phyloP scores from a whole-genome alignment of 768 basidiomycete species.

The Flagelloscypha sp. region DNA sequence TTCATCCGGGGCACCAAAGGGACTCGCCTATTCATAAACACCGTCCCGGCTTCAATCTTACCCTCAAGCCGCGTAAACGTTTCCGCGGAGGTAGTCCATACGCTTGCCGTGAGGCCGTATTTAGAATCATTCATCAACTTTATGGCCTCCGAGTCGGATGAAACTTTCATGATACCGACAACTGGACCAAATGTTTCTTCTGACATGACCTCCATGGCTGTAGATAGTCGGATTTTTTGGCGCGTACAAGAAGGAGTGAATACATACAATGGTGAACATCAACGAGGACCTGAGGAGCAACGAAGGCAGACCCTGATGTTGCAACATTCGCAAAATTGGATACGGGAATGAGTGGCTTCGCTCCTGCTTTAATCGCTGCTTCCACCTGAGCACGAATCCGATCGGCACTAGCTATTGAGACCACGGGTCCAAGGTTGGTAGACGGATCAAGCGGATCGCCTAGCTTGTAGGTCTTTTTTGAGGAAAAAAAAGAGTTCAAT shows the following conservation, averaged over 20 bases:
- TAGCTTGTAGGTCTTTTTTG: constrained; percentile 62
- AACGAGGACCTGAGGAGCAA: constrained; percentile 85
- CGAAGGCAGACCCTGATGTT: constrained; percentile 71
- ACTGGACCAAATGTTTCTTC: constrained; percentile 93
- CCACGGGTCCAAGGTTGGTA: constrained; percentile 87
- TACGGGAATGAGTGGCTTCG: constrained; percentile 65
- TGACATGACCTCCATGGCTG: constrained; percentile 94
- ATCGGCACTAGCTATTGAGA: constrained; percentile 79
- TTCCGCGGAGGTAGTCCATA: constrained; percentile 77
- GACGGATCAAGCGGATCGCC: constrained; percentile 73
- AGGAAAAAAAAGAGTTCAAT: background rate
- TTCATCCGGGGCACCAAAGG: background rate
- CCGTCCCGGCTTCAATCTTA: constrained; percentile 80
- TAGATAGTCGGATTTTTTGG: constrained; percentile 3
- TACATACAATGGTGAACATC: constrained; percentile 81
- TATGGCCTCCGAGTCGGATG: constrained; percentile 82
- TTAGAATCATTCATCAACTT: constrained; percentile 92
- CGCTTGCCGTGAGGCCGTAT: constrained; percentile 88
- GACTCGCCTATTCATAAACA: constrained; percentile 77
- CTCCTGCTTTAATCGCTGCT: constrained; percentile 62
- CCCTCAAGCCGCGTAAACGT: constrained; percentile 65
- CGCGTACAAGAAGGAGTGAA: constrained; percentile 1
- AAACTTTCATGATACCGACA: constrained; percentile 87
- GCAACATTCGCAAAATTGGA: constrained; percentile 59
- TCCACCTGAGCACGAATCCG: constrained; percentile 78